Evolutionary conservation across 495 filamentous ascomycete genomes (phyloP).

Genomic region (Penicillium malachiteum): DNA sequence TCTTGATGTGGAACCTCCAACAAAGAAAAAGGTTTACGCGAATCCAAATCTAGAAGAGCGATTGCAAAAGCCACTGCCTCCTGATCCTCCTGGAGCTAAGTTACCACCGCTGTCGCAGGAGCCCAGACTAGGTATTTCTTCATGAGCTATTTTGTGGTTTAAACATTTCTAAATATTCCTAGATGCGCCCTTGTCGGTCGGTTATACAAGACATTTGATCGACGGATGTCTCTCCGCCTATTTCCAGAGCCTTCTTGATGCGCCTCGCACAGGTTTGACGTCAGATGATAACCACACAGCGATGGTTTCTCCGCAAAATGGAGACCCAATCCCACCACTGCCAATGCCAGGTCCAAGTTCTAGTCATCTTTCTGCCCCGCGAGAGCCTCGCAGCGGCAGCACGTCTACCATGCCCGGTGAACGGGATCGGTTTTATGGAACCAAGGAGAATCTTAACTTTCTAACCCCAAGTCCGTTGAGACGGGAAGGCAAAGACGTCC

Average conservation of each 20-base stretch:
- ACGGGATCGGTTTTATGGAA: slow-evolving; percentile 12
- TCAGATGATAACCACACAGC: slow-evolving; percentile 16
- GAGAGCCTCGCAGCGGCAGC: slow-evolving; percentile 30
- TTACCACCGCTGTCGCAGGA: slow-evolving; percentile 12
- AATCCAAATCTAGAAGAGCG: slow-evolving; percentile 15
- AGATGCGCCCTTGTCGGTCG: slow-evolving; percentile 44
- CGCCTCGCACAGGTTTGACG: slow-evolving; percentile 8
- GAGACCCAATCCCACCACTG: neutral
- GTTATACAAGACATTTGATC: slow-evolving; percentile 50
- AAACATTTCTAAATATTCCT: slow-evolving; percentile 2
- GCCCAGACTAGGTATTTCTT: slow-evolving; percentile 8
- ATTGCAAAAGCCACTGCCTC: neutral
- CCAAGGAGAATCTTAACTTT: slow-evolving; percentile 16
- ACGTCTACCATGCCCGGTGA: slow-evolving; percentile 27
- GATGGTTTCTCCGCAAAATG: slow-evolving; percentile 5
- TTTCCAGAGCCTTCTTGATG: slow-evolving; percentile 39
- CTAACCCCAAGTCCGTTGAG: slow-evolving; percentile 15
- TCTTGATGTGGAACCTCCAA: slow-evolving; percentile 49
- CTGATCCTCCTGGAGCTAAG: slow-evolving; percentile 7
- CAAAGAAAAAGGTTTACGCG: slow-evolving; percentile 21
- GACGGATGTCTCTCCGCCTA: slow-evolving; percentile 54
- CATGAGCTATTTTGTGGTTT: neutral
- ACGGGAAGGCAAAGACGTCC: slow-evolving; percentile 19
- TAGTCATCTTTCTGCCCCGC: slow-evolving; percentile 23
- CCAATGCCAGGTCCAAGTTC: neutral